phyloP scores from a whole-genome alignment of 164 flowering plant genomes.

The Cinnamomum chago region DNA sequence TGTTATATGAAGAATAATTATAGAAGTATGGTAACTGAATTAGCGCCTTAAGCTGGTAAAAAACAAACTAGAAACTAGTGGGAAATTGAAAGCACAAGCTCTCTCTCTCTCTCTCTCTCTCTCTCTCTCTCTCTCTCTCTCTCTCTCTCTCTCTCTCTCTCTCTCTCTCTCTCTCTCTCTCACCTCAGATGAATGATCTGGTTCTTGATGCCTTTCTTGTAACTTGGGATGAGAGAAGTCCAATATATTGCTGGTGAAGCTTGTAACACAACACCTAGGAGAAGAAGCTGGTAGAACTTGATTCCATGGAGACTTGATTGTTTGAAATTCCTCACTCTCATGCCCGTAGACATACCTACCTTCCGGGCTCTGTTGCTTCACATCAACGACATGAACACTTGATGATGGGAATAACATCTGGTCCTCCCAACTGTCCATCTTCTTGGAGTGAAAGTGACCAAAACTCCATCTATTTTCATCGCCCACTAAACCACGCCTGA shows the following conservation, averaged over 20 bases:
- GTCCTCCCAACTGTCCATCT: slow-evolving; percentile 62
- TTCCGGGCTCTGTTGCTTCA: slow-evolving; percentile 54
- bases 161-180: neutral
- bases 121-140: neutral
- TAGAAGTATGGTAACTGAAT: neutral
- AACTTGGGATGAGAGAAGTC: slow-evolving; percentile 54
- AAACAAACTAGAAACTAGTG: too few species aligned
- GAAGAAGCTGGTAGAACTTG: slow-evolving; percentile 41
- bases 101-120: too few species aligned
- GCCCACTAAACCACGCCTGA: slow-evolving; percentile 58
- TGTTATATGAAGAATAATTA: neutral
- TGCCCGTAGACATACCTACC: slow-evolving; percentile 29
- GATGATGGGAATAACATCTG: slow-evolving; percentile 38
- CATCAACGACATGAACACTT: slow-evolving; percentile 30
- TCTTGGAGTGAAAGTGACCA: slow-evolving; percentile 36
- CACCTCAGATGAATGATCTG: slow-evolving; percentile 14
- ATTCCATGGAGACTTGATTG: slow-evolving; percentile 40
- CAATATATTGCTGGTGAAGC: slow-evolving; percentile 56
- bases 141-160: neutral
- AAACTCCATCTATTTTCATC: slow-evolving; percentile 43
- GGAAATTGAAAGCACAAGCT: neutral
- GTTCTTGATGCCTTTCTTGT: slow-evolving; percentile 17
- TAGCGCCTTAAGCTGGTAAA: too few species aligned
- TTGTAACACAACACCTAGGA: slow-evolving; percentile 64
- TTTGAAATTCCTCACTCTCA: slow-evolving; percentile 37